A percentile compares a stretch with the other conserved stretches of the same genome.
These are phyloP conservation scores for Epichloe sylvatica DNA, from an alignment of 2,329 filamentous ascomycete genomes.

Conservation along the genomic window DNA sequence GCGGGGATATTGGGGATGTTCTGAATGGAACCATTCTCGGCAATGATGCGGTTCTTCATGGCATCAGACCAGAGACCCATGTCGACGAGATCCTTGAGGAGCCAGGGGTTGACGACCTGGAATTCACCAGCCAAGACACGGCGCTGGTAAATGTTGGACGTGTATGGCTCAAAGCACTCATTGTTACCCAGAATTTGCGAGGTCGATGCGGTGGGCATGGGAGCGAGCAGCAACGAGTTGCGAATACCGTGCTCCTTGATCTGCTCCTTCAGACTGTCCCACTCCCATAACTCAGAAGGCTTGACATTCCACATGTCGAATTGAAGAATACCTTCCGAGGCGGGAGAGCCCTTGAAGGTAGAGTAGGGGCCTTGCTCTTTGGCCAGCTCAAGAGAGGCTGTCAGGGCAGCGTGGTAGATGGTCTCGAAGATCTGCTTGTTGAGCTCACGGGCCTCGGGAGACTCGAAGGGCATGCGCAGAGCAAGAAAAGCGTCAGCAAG, in stretches of 20 bases:
- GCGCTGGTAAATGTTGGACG: conserved; percentile 98
- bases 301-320: conserved; percentile 98
- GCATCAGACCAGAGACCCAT: conserved; percentile 97
- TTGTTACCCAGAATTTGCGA: conserved; percentile 98
- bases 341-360: conserved; percentile 84
- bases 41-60: conserved; percentile 99
- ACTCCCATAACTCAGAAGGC: conserved; percentile 92
- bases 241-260: conserved; percentile 88
- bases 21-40: conserved; percentile 88
- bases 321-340: conserved; percentile 89
- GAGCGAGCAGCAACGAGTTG: conserved; percentile 88
- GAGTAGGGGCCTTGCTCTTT: conserved; percentile 73
- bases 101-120: conserved; percentile 98
- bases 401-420: conserved; percentile 92
- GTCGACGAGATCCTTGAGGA: conserved; percentile 94
- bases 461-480: conserved; percentile 92
- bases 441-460: conserved; percentile 78
- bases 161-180: conserved; percentile 99
- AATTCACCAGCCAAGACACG: conserved; percentile 97
- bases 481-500: conserved; percentile 96
- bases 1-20: conserved; percentile 93
- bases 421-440: conserved; percentile 99
- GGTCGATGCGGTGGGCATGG: conserved; percentile 95
- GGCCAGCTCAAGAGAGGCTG: conserved; percentile 75
- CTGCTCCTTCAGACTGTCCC: conserved; percentile 74